phyloP scores from a whole-genome alignment of 2,329 filamentous ascomycete species.

The Trichophyton mentagrophytes region DNA sequence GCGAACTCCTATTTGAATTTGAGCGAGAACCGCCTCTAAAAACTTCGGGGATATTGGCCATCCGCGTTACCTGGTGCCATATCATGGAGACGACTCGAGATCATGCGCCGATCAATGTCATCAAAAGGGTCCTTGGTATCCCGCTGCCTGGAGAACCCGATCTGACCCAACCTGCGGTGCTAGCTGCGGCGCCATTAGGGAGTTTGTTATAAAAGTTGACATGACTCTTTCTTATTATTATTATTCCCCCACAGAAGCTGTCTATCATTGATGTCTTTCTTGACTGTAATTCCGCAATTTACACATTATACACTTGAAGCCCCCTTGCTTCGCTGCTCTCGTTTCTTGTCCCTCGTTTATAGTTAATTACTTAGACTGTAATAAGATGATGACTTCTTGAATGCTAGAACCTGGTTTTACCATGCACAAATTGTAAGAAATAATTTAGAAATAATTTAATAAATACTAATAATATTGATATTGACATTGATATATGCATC shows the following conservation, averaged over 20 bases:
- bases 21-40: slow-evolving; percentile 10
- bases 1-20: slow-evolving; percentile 62
- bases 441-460: background rate
- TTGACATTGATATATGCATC: background rate
- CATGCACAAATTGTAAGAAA: too few relatives aligned
- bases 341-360: background rate
- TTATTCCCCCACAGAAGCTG: background rate
- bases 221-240: background rate
- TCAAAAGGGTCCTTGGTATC: slow-evolving; percentile 29
- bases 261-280: background rate
- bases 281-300: too few relatives aligned
- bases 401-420: background rate
- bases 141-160: background rate
- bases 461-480: background rate
- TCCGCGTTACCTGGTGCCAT: slow-evolving; percentile 64
- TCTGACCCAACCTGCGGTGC: too few relatives aligned
- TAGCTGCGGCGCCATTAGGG: background rate
- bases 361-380: background rate
- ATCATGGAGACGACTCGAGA: slow-evolving; percentile 69
- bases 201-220: background rate
- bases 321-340: too few relatives aligned
- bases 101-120: slow-evolving; percentile 51
- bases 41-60: slow-evolving; percentile 33
- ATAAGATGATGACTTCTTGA: background rate
- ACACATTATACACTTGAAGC: too few relatives aligned